Evolutionary conservation across 2,329 filamentous ascomycete species (phyloP).

Genomic region (Arthrobotrys conoides): DNA sequence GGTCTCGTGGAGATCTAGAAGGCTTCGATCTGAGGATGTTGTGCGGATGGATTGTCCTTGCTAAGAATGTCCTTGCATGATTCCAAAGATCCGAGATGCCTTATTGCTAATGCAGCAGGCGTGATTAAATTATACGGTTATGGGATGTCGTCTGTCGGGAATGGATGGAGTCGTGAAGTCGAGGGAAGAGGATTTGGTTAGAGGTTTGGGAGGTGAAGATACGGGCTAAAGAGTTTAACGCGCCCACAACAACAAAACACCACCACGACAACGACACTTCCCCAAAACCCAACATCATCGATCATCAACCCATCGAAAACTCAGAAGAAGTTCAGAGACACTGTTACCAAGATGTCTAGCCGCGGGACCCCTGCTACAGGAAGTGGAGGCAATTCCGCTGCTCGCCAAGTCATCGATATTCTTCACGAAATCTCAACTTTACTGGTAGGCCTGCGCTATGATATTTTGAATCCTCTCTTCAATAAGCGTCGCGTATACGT

Average conservation of each 20-base stretch:
- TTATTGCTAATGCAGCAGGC: slow-evolving; percentile 15
- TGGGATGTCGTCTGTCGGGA: slow-evolving; percentile 1
- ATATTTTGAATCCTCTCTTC: neutral
- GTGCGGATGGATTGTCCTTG: slow-evolving; percentile 28
- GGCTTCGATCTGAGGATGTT: slow-evolving; percentile 8
- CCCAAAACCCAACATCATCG: slow-evolving; percentile 19
- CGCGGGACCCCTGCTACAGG: slow-evolving; percentile 42
- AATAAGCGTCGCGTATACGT: neutral
- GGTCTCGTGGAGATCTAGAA: neutral
- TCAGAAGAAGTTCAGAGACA: neutral
- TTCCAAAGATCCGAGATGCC: slow-evolving; percentile 16
- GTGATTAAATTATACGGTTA: slow-evolving; percentile 19
- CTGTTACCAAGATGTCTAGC: slow-evolving; percentile 37
- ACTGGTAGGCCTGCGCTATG: slow-evolving; percentile 76
- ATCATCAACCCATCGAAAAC: slow-evolving; percentile 4
- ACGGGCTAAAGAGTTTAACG: slow-evolving; percentile 23
- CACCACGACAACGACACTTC: slow-evolving; percentile 29
- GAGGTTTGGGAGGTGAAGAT: slow-evolving; percentile 11
- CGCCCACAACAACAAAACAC: slow-evolving; percentile 52
- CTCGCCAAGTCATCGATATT: slow-evolving; percentile 86
- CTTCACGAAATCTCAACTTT: slow-evolving; percentile 89
- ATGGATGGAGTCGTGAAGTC: slow-evolving; percentile 9
- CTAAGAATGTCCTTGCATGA: slow-evolving; percentile 39
- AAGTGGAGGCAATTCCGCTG: slow-evolving; percentile 70
- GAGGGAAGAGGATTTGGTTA: slow-evolving; percentile 3